These are phyloP conservation scores for Fistulifera solaris DNA, from an alignment of 108 stramenopile genomes.

Conservation along the genomic window DNA sequence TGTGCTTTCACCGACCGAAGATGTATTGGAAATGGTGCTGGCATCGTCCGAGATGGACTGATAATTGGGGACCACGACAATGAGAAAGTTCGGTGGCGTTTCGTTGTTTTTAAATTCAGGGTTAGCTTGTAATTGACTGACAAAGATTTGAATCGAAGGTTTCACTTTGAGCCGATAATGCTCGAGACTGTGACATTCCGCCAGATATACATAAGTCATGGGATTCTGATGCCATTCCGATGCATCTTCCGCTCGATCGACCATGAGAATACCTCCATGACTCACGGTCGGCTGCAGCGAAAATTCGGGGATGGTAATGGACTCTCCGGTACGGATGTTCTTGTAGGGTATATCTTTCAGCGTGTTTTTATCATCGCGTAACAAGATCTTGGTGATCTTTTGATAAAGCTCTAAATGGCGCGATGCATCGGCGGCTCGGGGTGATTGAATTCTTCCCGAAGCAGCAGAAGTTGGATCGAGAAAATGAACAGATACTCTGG, in stretches of 20 bases:
- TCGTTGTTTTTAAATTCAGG: slow-evolving; percentile 12
- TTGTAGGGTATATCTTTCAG: slow-evolving; percentile 48
- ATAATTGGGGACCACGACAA: slow-evolving; percentile 57
- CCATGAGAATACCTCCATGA: slow-evolving; percentile 8
- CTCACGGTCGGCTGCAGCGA: slow-evolving; percentile 37
- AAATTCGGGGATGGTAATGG: slow-evolving; percentile 28
- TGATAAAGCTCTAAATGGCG: slow-evolving; percentile 21
- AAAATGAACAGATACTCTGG: slow-evolving; percentile 36
- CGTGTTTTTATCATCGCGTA: slow-evolving; percentile 37
- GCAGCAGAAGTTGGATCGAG: slow-evolving; percentile 61
- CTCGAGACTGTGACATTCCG: slow-evolving; percentile 49
- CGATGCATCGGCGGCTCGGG: background rate
- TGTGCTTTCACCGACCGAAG: too few relatives aligned
- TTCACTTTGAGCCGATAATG: slow-evolving; percentile 68
- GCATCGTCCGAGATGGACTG: background rate
- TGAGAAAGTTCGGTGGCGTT: slow-evolving; percentile 25
- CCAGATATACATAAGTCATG: slow-evolving; percentile 75
- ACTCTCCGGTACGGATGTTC: slow-evolving; percentile 36
- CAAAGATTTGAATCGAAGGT: slow-evolving; percentile 65
- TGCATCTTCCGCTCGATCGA: slow-evolving; percentile 30
- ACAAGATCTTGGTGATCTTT: slow-evolving; percentile 34
- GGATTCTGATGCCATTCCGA: slow-evolving; percentile 68
- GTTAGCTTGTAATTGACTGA: slow-evolving; percentile 63
- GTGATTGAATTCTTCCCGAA: slow-evolving; percentile 4
- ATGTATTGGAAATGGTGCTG: too few relatives aligned